Evolutionary conservation across 2,329 filamentous ascomycete species (phyloP).

Genomic region (Polychaeton citri): DNA sequence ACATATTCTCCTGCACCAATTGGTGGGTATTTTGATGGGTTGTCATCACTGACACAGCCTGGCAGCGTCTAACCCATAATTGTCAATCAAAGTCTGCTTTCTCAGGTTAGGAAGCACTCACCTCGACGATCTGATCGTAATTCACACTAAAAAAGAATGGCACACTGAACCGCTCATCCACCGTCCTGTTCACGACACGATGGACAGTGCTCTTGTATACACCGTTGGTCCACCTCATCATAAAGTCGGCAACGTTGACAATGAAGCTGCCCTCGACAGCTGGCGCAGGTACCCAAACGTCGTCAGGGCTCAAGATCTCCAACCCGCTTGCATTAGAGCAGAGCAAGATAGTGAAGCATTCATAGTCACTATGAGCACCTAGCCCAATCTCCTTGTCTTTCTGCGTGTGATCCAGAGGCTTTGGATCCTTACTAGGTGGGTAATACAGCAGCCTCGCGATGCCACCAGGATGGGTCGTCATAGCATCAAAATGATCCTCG

Average conservation of each 20-base stretch:
- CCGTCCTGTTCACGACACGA: slow-evolving; percentile 30
- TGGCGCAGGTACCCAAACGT: slow-evolving; percentile 31
- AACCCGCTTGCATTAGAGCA: slow-evolving; percentile 14
- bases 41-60: slow-evolving; percentile 22
- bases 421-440: slow-evolving; percentile 17
- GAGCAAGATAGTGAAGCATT: slow-evolving; percentile 19
- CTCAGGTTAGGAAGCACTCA: slow-evolving; percentile 5
- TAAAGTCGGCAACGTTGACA: slow-evolving; percentile 38
- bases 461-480: slow-evolving; percentile 23
- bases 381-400: slow-evolving; percentile 23
- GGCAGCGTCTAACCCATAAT: slow-evolving; percentile 17
- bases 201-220: slow-evolving; percentile 31
- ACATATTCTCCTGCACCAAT: slow-evolving; percentile 28
- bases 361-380: slow-evolving; percentile 20
- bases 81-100: neutral
- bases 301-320: slow-evolving; percentile 22
- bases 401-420: slow-evolving; percentile 5
- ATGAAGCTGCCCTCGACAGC: slow-evolving; percentile 32
- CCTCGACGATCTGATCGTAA: slow-evolving; percentile 26
- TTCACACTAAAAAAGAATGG: slow-evolving; percentile 32
- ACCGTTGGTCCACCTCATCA: slow-evolving; percentile 33
- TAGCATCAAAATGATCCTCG: slow-evolving; percentile 27
- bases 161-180: slow-evolving; percentile 27
- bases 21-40: slow-evolving; percentile 21
- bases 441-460: slow-evolving; percentile 29